Evolutionary conservation across 768 basidiomycete genomes (phyloP).

Genomic region (Pleurotus cornucopiae): DNA sequence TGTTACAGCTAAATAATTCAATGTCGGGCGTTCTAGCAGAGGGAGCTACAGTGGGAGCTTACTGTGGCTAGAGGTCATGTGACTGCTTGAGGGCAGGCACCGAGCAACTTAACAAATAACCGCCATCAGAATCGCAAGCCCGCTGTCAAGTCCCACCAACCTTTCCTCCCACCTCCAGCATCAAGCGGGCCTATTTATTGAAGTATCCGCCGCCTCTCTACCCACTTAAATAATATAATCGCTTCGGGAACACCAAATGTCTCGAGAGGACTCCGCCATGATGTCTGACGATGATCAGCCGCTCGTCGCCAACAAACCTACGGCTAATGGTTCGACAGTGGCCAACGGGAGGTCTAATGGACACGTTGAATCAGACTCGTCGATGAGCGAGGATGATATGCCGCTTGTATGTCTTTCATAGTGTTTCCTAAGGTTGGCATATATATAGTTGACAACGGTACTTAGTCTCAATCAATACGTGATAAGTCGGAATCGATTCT

Average conservation of each 20-base stretch:
- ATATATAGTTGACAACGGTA: background rate
- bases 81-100: constrained; percentile 55
- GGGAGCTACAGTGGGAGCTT: constrained; percentile 1
- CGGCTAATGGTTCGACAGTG: constrained; percentile 36
- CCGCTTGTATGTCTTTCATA: constrained; percentile 52
- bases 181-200: constrained; percentile 20
- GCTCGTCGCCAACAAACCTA: constrained; percentile 35
- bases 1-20: background rate
- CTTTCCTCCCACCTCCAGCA: constrained; percentile 14
- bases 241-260: constrained; percentile 26
- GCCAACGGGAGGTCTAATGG: constrained; percentile 44
- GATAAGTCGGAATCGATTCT: constrained; percentile 36
- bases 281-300: constrained; percentile 59
- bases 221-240: constrained; percentile 10
- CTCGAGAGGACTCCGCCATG: constrained; percentile 41
- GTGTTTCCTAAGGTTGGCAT: background rate
- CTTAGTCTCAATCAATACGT: constrained; percentile 52
- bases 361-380: constrained; percentile 30
- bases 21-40: constrained; percentile 12
- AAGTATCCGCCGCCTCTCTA: constrained; percentile 19
- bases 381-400: constrained; percentile 67
- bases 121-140: constrained; percentile 30
- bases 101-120: constrained; percentile 36
- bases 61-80: constrained; percentile 24
- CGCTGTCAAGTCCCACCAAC: constrained; percentile 24